Evolutionary conservation across 768 basidiomycete genomes (phyloP).

Genomic region (Crepidotus variabilis): DNA sequence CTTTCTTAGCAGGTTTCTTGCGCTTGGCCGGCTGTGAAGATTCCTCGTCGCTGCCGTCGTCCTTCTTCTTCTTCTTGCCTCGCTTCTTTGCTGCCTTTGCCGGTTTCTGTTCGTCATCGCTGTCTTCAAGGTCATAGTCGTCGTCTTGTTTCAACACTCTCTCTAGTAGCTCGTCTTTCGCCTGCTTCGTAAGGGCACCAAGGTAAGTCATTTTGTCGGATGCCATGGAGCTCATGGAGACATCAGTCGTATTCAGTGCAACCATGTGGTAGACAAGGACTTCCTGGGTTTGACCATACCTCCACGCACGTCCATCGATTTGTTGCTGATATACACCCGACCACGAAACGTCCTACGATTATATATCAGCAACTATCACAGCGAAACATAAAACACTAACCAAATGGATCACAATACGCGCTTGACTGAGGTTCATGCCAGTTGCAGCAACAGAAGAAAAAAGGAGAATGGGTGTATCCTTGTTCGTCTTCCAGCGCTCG

Average conservation of each 20-base stretch:
- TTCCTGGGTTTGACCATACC: background rate
- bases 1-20: too few relatives aligned
- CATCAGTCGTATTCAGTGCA: background rate
- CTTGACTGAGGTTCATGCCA: background rate
- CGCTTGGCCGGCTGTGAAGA: too few relatives aligned
- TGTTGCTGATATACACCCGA: slow-evolving; percentile 1
- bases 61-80: background rate
- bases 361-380: background rate
- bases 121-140: background rate
- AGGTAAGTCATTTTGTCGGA: background rate
- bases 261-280: slow-evolving; percentile 1
- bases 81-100: background rate
- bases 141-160: background rate
- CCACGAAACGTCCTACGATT: slow-evolving; percentile 5
- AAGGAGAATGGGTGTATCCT: background rate
- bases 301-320: slow-evolving; percentile 1
- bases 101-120: background rate
- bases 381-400: background rate
- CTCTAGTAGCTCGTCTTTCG: background rate
- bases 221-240: background rate
- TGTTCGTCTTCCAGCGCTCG: background rate
- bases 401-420: background rate
- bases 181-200: background rate
- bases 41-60: background rate
- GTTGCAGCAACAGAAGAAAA: background rate